Conservation (phyloP, 2,329 filamentous ascomycete genomes). For the Trichoderma brevicompactum region DNA sequence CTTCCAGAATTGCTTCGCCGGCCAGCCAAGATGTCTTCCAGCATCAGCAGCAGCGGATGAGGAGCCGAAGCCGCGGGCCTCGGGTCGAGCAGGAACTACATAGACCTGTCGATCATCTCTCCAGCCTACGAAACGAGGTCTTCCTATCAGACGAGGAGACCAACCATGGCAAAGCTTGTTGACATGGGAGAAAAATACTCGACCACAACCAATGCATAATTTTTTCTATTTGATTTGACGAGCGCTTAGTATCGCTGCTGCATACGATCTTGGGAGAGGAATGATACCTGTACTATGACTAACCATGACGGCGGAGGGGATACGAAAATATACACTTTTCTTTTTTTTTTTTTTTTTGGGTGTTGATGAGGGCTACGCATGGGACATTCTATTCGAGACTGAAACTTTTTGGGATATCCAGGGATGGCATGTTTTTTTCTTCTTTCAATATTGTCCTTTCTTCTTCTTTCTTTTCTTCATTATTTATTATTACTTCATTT, state of each 20-base stretch:
- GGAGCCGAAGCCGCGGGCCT: slow-evolving; percentile 46
- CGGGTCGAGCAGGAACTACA: slow-evolving; percentile 40
- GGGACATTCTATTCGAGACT: slow-evolving; percentile 10
- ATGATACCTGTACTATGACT: slow-evolving; percentile 23
- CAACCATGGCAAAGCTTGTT: slow-evolving; percentile 6
- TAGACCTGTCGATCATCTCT: slow-evolving; percentile 39
- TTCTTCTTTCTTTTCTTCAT: background rate
- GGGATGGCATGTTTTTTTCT: background rate
- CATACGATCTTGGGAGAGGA: background rate
- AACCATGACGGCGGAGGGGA: slow-evolving; percentile 8
- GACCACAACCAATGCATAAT: background rate
- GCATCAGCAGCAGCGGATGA: slow-evolving; percentile 45
- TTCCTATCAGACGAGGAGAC: slow-evolving; percentile 34
- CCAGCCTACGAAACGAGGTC: slow-evolving; percentile 44
- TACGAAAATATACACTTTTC: slow-evolving; percentile 5
- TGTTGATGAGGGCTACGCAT: background rate
- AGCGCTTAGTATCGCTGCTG: background rate
- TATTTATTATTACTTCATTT: background rate
- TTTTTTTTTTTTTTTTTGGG: background rate
- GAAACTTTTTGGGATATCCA: background rate
- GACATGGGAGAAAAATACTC: background rate
- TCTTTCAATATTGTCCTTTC: too few species aligned
- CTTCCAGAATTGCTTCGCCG: slow-evolving; percentile 46
- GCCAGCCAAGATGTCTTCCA: slow-evolving; percentile 40
- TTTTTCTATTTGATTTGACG: slow-evolving; percentile 4